Evolutionary conservation across 2,329 filamentous ascomycete genomes (phyloP).

Genomic region (Aspergillus candidus): DNA sequence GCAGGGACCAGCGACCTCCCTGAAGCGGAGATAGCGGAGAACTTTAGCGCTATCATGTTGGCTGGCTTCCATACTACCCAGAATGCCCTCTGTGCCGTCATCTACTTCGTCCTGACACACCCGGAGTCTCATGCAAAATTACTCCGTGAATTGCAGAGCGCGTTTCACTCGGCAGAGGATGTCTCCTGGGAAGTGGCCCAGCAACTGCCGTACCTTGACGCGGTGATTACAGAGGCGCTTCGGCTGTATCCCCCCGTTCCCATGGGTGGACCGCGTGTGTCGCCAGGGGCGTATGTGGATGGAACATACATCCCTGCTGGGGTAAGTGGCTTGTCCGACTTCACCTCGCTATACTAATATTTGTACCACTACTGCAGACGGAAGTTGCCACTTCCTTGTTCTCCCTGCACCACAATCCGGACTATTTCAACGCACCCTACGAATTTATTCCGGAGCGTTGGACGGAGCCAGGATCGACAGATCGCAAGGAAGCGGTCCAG

Average conservation of each 20-base stretch:
- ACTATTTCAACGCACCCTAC: slow-evolving; percentile 25
- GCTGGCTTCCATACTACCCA: slow-evolving; percentile 23
- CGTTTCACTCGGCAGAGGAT: slow-evolving; percentile 14
- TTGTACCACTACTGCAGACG: slow-evolving; percentile 4
- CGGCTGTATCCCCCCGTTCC: slow-evolving; percentile 28
- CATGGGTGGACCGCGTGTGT: slow-evolving; percentile 22
- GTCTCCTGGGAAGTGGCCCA: slow-evolving; percentile 13
- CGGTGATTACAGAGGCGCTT: slow-evolving; percentile 26
- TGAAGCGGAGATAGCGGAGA: slow-evolving; percentile 20
- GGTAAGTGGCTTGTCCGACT: slow-evolving; percentile 11
- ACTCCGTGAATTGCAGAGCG: slow-evolving; percentile 13
- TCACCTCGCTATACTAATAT: background rate
- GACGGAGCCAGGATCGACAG: slow-evolving; percentile 19
- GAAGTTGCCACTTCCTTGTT: slow-evolving; percentile 26
- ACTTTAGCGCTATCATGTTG: slow-evolving; percentile 25
- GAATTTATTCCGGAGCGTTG: slow-evolving; percentile 30
- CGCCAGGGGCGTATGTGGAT: slow-evolving; percentile 20
- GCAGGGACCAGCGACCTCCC: slow-evolving; percentile 12
- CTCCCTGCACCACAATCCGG: slow-evolving; percentile 26
- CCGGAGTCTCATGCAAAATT: slow-evolving; percentile 15
- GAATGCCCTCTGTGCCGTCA: slow-evolving; percentile 21
- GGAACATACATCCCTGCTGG: slow-evolving; percentile 19
- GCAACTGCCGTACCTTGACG: slow-evolving; percentile 24
- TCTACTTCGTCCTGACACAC: slow-evolving; percentile 23
- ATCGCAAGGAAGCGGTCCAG: slow-evolving; percentile 20